Evolutionary conservation across 257 asterid genomes (phyloP).

Genomic region (Capsicum chinense): DNA sequence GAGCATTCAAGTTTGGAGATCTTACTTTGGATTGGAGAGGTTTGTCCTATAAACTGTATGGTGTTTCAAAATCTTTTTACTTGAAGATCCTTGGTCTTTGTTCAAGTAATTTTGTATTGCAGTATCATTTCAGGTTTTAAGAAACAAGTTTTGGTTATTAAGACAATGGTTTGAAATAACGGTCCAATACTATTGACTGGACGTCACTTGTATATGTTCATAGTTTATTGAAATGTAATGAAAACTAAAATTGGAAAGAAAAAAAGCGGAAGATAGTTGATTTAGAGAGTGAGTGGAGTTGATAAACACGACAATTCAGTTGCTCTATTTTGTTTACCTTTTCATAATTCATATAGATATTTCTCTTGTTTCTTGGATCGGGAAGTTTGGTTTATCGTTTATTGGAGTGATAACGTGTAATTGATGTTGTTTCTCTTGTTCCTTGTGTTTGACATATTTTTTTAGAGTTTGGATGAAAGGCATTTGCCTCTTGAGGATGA

Average conservation of each 20-base stretch:
- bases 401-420: slow-evolving; percentile 8
- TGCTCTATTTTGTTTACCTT: neutral
- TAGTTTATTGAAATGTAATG: slow-evolving; percentile 19
- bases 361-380: slow-evolving; percentile 16
- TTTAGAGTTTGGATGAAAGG: slow-evolving; percentile 77
- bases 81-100: slow-evolving; percentile 18
- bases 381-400: neutral
- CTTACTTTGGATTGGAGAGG: slow-evolving; percentile 92
- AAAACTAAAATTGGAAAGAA: slow-evolving; percentile 12
- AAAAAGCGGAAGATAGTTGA: slow-evolving; percentile 20
- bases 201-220: neutral
- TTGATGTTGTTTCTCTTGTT: slow-evolving; percentile 14
- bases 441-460: slow-evolving; percentile 14
- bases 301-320: neutral
- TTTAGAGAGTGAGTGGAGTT: slow-evolving; percentile 21
- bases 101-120: neutral
- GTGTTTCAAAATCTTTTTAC: slow-evolving; percentile 15
- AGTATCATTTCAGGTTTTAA: neutral
- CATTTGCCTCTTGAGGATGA: slow-evolving; percentile 73
- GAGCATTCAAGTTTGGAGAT: slow-evolving; percentile 84
- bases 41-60: slow-evolving; percentile 40
- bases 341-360: neutral
- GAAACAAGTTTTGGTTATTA: neutral
- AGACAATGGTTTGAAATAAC: slow-evolving; percentile 22
- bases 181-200: slow-evolving; percentile 13